Evolutionary conservation across 495 filamentous ascomycete species (phyloP).

Genomic region (Cetradonia linearis): DNA sequence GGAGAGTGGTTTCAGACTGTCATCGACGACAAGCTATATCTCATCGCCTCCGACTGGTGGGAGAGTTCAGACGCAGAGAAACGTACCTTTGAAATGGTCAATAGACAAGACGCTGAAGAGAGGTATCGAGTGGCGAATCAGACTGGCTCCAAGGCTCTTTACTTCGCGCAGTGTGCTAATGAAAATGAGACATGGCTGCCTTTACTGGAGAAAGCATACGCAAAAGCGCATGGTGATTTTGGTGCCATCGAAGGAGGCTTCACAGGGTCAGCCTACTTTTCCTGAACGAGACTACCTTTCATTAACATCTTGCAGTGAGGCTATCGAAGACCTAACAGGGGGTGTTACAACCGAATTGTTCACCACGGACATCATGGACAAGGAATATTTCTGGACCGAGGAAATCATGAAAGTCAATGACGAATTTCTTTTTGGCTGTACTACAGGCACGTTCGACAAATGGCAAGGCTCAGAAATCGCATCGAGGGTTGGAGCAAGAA

Average conservation of each 20-base stretch:
- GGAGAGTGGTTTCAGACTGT: conserved; percentile 88
- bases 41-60: conserved; percentile 75
- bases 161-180: conserved; percentile 78
- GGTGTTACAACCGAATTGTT: conserved; percentile 78
- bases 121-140: conserved; percentile 68
- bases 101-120: conserved; percentile 62
- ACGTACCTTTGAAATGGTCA: conserved; percentile 58
- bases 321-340: conserved; percentile 85
- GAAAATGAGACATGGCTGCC: conserved; percentile 92
- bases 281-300: background rate
- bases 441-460: conserved; percentile 52
- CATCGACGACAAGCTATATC: conserved; percentile 77
- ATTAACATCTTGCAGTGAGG: conserved; percentile 46
- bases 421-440: conserved; percentile 80
- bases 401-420: conserved; percentile 78
- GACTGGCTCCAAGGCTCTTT: conserved; percentile 65
- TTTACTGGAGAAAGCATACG: conserved; percentile 89
- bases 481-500: conserved; percentile 38
- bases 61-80: conserved; percentile 55
- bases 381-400: conserved; percentile 78
- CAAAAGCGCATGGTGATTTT: conserved; percentile 88
- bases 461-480: conserved; percentile 40
- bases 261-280: conserved; percentile 43
- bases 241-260: conserved; percentile 75
- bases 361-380: conserved; percentile 76